Base-by-base conservation (phyloP, 2,329 filamentous ascomycete species). In the Penicillium brasilianum region DNA sequence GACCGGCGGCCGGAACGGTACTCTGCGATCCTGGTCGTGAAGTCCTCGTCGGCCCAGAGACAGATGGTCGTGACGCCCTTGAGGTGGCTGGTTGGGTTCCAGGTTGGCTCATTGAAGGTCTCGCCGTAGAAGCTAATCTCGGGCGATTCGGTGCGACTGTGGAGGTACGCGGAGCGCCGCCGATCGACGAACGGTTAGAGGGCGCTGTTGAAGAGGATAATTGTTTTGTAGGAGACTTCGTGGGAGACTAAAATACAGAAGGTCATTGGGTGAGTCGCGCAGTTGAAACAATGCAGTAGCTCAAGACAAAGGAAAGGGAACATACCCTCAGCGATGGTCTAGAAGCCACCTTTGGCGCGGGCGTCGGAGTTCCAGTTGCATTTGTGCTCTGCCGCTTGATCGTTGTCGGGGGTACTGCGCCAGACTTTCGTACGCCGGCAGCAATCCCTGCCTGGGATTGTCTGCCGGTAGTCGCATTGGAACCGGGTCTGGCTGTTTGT, bases 141-240 rank as follows among this genome's bases (percentile, higher is more conserved):
- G 85, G 72, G 69, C 68, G 61, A 34, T 84, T 89, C 6, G 77
- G 65, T 51, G 76, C 72, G 5, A 68, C 77, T 55, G 52, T 76
- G 76, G 43, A 87, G 85, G 13, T 89, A 86, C 22, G 89, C 75
- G 28, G 84, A 81, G 52, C 55, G 76, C 81, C 39, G 76, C 82
- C 49, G 62, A 70, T 62, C 34, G 76, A 74, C 1, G 72, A 64
- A 32, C 82, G 77, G 61, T 72, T 68, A 14, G 78, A 78, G 1
- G 90, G 87, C 2, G 88, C 77, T 1, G 87, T 82, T 16, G 78
- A 64, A 1, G 87, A 82, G 18, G 78, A 66, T n/a, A 90, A 75
- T 69, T 91, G 89, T 72, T 95, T 95, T 3, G 89, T 91, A 1
- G 91, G 91, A 1, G 90, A 93, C 71, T 91, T 93, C 0, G 86